Evolutionary conservation across 108 stramenopile species (phyloP).

Genomic region (Discostella stelligeroides): DNA sequence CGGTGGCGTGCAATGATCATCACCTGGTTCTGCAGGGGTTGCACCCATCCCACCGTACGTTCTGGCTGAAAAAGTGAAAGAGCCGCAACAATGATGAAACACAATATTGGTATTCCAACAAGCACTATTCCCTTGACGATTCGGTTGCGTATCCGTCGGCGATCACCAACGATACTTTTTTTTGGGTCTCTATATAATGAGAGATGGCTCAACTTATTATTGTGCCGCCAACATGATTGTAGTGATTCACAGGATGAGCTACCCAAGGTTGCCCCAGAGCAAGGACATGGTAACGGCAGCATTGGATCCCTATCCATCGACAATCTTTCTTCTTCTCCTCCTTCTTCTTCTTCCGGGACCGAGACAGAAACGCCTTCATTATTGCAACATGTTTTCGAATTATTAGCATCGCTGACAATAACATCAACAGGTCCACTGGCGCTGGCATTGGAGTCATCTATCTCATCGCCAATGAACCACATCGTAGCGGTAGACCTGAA

Average conservation of each 20-base stretch:
- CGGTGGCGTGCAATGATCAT: neutral
- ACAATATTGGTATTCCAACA: conserved; percentile 1
- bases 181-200: neutral
- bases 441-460: conserved; percentile 17
- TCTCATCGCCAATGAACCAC: conserved; percentile 20
- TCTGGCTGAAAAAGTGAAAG: conserved; percentile 6
- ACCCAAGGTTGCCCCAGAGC: conserved; percentile 13
- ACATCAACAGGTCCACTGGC: neutral
- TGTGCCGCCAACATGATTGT: neutral
- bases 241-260: neutral
- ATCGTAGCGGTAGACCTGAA: no score
- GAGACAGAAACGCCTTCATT: conserved; percentile 4
- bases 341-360: conserved; percentile 1
- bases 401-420: neutral
- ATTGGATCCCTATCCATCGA: neutral
- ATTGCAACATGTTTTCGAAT: neutral
- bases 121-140: conserved; percentile 13
- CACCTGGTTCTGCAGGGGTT: conserved; percentile 1
- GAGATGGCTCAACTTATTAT: neutral
- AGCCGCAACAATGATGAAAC: neutral
- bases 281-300: conserved; percentile 24
- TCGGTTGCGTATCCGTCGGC: neutral
- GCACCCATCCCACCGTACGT: conserved; percentile 15
- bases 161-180: neutral
- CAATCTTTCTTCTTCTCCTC: conserved; percentile 2